These are phyloP conservation scores for Rhypophila decipiens DNA, from an alignment of 495 filamentous ascomycete species.

Conservation along the genomic window DNA sequence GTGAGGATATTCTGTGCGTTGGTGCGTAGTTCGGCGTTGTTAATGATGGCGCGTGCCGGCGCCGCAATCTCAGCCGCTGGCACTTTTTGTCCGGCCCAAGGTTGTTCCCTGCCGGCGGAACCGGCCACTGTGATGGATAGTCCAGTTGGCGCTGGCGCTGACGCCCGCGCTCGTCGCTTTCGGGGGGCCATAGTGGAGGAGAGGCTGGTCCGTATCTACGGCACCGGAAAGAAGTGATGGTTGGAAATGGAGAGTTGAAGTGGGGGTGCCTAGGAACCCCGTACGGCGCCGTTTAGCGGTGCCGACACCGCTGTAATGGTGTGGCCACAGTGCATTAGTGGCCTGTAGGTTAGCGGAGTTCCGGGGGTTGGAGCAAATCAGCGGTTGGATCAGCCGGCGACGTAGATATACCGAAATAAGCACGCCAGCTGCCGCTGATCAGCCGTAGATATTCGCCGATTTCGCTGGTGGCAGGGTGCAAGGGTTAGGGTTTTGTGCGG, in stretches of 20 bases:
- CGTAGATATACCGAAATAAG: background rate
- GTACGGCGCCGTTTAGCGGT: background rate
- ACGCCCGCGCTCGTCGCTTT: background rate
- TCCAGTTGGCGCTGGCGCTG: background rate
- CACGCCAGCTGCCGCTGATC: background rate
- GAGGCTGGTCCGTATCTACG: background rate
- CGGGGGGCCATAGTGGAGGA: background rate
- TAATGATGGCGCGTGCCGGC: background rate
- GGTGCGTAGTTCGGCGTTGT: background rate
- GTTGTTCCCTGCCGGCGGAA: background rate
- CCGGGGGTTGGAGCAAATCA: background rate
- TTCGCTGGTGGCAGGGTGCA: background rate
- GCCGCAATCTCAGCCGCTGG: background rate
- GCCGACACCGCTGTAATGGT: background rate
- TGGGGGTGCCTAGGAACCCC: background rate
- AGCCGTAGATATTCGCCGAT: background rate
- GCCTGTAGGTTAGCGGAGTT: background rate
- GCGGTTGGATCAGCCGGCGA: background rate
- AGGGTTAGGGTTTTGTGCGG: background rate
- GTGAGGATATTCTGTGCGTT: background rate
- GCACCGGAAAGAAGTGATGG: background rate
- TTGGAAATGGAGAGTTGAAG: background rate
- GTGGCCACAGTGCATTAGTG: background rate
- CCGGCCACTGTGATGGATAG: background rate
- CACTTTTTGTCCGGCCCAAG: background rate